These are phyloP conservation scores for Collybia mongolica DNA, from an alignment of 768 basidiomycete genomes.

Conservation along the genomic window DNA sequence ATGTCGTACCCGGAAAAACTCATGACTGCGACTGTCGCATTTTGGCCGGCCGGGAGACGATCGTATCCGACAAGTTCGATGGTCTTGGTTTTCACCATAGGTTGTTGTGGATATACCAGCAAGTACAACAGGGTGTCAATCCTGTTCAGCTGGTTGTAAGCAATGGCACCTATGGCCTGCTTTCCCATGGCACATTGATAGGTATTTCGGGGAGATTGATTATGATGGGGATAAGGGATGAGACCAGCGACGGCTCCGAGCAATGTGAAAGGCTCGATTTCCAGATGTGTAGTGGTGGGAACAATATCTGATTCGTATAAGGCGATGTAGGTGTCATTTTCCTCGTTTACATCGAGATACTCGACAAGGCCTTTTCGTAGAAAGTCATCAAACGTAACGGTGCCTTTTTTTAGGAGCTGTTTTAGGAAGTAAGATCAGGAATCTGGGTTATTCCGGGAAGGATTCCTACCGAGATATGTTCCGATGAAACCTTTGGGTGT, in stretches of 20 bases:
- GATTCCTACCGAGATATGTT: conserved; percentile 71
- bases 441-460: conserved; percentile 9
- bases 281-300: conserved; percentile 85
- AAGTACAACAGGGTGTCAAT: conserved; percentile 99
- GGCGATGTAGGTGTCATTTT: conserved; percentile 96
- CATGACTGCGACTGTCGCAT: conserved; percentile 98
- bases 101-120: conserved; percentile 96
- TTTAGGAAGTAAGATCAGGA: conserved; percentile 5
- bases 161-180: conserved; percentile 98
- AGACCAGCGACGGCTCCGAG: conserved; percentile 97
- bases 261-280: conserved; percentile 98
- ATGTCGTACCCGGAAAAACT: conserved; percentile 99
- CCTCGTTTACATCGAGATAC: conserved; percentile 98
- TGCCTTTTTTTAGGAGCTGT: conserved; percentile 78
- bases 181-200: conserved; percentile 99
- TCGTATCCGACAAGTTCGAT: conserved; percentile 98
- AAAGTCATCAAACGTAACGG: conserved; percentile 91
- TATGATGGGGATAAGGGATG: conserved; percentile 99
- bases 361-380: conserved; percentile 90
- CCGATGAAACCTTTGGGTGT: conserved; percentile 69
- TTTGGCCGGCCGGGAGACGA: conserved; percentile 95
- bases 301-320: conserved; percentile 89
- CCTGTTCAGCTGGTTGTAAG: conserved; percentile 94
- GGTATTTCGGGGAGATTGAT: conserved; percentile 98
- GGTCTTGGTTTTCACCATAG: conserved; percentile 99